Percentiles rank a stretch among this genome's conserved stretches.
Conservation (phyloP, 2,329 filamentous ascomycete genomes). For the Fusarium sp. region DNA sequence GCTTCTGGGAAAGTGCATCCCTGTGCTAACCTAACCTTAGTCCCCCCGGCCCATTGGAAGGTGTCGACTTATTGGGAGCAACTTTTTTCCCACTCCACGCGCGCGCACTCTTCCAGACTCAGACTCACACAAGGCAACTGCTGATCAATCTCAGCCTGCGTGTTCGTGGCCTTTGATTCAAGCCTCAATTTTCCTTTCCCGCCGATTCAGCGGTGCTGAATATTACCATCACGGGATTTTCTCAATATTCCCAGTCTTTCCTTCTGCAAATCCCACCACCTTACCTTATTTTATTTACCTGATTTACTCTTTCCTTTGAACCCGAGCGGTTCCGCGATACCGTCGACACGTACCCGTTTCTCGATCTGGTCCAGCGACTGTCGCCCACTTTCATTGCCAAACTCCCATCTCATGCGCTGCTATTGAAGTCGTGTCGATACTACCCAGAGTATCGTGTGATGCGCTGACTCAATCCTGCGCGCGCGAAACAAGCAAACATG, state of each 20-base stretch:
- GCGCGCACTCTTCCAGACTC: slow-evolving; percentile 22
- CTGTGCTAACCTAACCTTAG: slow-evolving; percentile 30
- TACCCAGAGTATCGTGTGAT: slow-evolving; percentile 43
- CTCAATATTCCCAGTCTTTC: slow-evolving; percentile 1
- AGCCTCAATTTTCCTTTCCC: slow-evolving; percentile 27
- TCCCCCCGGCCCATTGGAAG: slow-evolving; percentile 8
- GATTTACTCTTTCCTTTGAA: slow-evolving; percentile 10
- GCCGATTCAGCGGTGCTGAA: slow-evolving; percentile 12
- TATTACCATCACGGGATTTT: background rate
- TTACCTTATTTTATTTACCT: slow-evolving; percentile 2
- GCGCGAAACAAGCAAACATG: slow-evolving; percentile 55
- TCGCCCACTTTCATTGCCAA: background rate
- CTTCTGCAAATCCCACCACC: slow-evolving; percentile 5
- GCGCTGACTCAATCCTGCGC: slow-evolving; percentile 39
- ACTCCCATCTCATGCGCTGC: slow-evolving; percentile 21
- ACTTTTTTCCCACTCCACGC: slow-evolving; percentile 40
- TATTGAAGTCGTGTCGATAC: slow-evolving; percentile 24
- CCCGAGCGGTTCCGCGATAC: slow-evolving; percentile 32
- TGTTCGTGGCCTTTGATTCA: slow-evolving; percentile 9
- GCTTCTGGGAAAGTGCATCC: slow-evolving; percentile 41
- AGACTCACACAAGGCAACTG: slow-evolving; percentile 30
- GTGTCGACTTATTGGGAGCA: slow-evolving; percentile 39
- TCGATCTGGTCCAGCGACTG: slow-evolving; percentile 23
- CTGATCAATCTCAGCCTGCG: slow-evolving; percentile 38
- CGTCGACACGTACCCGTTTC: slow-evolving; percentile 40